Evolutionary conservation across 2,329 filamentous ascomycete genomes (phyloP), one percentile per base, ranked within the genome.

Genomic region (Calonectria hongkongensis): DNA sequence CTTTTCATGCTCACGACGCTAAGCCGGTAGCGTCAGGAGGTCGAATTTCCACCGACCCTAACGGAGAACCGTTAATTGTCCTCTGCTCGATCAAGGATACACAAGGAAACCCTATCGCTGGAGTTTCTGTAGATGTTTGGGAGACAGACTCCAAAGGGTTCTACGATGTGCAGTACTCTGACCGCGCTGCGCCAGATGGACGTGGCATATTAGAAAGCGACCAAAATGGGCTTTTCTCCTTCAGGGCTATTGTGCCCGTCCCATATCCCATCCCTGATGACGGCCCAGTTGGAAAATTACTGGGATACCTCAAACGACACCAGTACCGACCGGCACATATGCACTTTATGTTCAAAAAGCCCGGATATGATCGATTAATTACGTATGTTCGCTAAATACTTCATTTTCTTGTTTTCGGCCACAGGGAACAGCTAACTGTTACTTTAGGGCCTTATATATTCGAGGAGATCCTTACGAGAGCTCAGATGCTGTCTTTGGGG

Each of bases 251-350:
- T 81, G 92, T 93, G 74, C 95, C 95, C 0, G 95, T 97, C 71
- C 92, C 93, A 69, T 98, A 98, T 84, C 93, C 94, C 0, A 96
- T 97, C 79, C 94, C 95, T 2, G 89, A 94, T 79, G 94, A 98
- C 83, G 94, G 94, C 12, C 95, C 95, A 0, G 95, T 98, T 1
- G 95, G 94, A 0, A 90, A 91, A 84, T 82, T 97, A 78, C 84
- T 97, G 79, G 85, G 86, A 81, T 83, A 85, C 80, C 82, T 96
- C 78, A 88, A 89, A 27, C 86, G 94, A 28, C 94, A 97, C 85
- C 91, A 91, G 73, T 96, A 92, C 86, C 86, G 94, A 66, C 94
- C 94, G 2, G 90, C 92, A 28, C 94, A 97, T 84, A 90, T 96
- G 87, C 21, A 21, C 21, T 21, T 21, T 21, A 21, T 21, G 21